phyloP scores from a whole-genome alignment of 1,139 yeast genomes.

The Blastobotrys raffinosifermentans region DNA sequence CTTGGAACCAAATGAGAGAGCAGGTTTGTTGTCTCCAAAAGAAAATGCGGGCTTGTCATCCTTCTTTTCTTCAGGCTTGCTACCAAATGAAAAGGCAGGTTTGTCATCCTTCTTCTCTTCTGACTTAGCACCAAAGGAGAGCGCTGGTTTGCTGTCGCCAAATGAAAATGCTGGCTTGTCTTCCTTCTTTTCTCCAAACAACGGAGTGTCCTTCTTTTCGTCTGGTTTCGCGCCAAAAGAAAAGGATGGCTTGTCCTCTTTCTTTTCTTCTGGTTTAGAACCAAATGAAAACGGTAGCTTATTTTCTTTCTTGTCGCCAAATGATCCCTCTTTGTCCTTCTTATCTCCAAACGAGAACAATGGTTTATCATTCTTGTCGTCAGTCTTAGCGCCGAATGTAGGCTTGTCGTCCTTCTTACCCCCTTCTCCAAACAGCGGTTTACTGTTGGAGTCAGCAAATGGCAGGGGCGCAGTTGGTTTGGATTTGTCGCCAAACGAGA shows the following conservation, averaged over 20 bases:
- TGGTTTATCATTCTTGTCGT: too few relatives aligned
- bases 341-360: neutral
- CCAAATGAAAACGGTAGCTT: slow-evolving; percentile 5
- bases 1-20: slow-evolving; percentile 28
- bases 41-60: slow-evolving; percentile 26
- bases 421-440: slow-evolving; percentile 2
- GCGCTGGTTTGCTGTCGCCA: slow-evolving; percentile 4
- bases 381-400: too few relatives aligned
- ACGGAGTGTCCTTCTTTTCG: slow-evolving; percentile 1
- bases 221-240: too few relatives aligned
- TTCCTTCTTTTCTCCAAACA: slow-evolving; percentile 4
- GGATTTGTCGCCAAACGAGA: too few relatives aligned
- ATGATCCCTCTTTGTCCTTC: slow-evolving; percentile 2
- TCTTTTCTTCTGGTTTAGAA: neutral
- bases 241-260: neutral
- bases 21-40: slow-evolving; percentile 27
- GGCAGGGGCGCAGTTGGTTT: too few relatives aligned
- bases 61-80: slow-evolving; percentile 13
- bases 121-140: slow-evolving; percentile 5
- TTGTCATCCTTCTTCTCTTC: slow-evolving; percentile 1
- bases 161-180: slow-evolving; percentile 2
- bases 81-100: slow-evolving; percentile 1
- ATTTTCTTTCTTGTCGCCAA: slow-evolving; percentile 1
- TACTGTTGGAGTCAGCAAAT: too few relatives aligned
- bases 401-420: slow-evolving; percentile 2